A percentile compares a stretch with the other conserved stretches of the same genome.
These are phyloP conservation scores for Tubosaeta brunneosetosa DNA, from an alignment of 768 basidiomycete species.

Conservation along the genomic window DNA sequence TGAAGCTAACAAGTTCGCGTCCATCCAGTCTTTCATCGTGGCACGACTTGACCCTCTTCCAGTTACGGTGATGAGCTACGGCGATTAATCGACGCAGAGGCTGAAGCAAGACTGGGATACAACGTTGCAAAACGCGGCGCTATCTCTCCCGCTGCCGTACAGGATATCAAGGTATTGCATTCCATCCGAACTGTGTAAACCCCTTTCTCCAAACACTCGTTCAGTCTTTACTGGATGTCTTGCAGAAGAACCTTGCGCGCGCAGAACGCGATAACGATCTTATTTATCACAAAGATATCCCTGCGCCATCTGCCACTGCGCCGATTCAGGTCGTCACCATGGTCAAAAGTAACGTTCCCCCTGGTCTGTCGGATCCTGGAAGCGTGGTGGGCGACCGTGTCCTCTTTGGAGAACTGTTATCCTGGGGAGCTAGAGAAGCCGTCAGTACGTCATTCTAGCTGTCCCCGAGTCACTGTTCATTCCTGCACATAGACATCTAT, in stretches of 20 bases:
- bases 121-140: conserved; percentile 60
- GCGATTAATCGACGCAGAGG: conserved; percentile 64
- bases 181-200: background rate
- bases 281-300: conserved; percentile 89
- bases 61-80: conserved; percentile 90
- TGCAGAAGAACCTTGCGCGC: conserved; percentile 61
- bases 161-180: conserved; percentile 68
- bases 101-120: conserved; percentile 64
- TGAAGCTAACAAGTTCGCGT: conserved; percentile 60
- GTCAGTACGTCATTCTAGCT: conserved; percentile 54
- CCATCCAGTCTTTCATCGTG: background rate
- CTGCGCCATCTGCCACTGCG: conserved; percentile 63
- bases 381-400: conserved; percentile 48
- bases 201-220: background rate
- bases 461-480: background rate
- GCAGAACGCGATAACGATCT: conserved; percentile 91
- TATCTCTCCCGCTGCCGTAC: conserved; percentile 57
- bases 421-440: conserved; percentile 86
- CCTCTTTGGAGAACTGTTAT: conserved; percentile 70
- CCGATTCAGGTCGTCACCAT: conserved; percentile 62
- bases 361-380: conserved; percentile 54
- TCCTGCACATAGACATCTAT: conserved; percentile 62
- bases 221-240: conserved; percentile 71
- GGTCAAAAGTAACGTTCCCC: conserved; percentile 54
- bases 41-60: conserved; percentile 8